Conservation (phyloP, 495 filamentous ascomycete genomes). For the Hypoxylon cercidicola region DNA sequence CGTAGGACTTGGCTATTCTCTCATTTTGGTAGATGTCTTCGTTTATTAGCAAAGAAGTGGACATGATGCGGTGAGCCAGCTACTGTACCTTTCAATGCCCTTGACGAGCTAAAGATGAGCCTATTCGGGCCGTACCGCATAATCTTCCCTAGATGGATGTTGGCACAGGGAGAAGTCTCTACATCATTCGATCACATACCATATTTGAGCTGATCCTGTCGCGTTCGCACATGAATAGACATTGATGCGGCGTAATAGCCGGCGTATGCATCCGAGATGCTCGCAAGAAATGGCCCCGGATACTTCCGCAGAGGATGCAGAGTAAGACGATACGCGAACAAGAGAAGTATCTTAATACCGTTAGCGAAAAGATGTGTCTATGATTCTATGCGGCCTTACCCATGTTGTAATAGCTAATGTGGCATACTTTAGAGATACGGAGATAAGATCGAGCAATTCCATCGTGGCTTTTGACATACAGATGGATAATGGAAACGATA, state of each 20-base stretch:
- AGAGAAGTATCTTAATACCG: constrained; percentile 15
- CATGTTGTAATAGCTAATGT: no score
- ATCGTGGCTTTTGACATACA: no score
- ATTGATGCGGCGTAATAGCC: constrained; percentile 52
- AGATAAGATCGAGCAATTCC: no score
- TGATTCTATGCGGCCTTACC: no score
- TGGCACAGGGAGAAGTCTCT: not conserved
- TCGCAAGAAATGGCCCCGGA: constrained; percentile 59
- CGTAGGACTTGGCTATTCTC: not conserved
- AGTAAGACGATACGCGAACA: constrained; percentile 34
- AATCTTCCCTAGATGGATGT: constrained; percentile 12
- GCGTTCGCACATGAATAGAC: constrained; percentile 56
- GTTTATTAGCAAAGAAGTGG: not conserved
- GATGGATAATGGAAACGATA: no score
- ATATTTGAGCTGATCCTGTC: constrained; percentile 54
- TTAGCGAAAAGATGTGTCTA: no score
- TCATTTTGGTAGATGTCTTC: constrained; percentile 17
- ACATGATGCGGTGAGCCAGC: no score
- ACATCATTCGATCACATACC: not conserved
- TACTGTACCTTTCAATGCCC: constrained; percentile 22
- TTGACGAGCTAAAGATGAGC: constrained; percentile 32
- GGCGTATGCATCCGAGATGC: constrained; percentile 50
- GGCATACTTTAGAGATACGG: no score
- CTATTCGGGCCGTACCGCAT: constrained; percentile 35
- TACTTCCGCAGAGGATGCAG: constrained; percentile 48